A percentile compares a stretch with the other conserved stretches of the same genome.
These are phyloP conservation scores for Talaromyces trachyspermus DNA, from an alignment of 495 filamentous ascomycete genomes.

Conservation along the genomic window DNA sequence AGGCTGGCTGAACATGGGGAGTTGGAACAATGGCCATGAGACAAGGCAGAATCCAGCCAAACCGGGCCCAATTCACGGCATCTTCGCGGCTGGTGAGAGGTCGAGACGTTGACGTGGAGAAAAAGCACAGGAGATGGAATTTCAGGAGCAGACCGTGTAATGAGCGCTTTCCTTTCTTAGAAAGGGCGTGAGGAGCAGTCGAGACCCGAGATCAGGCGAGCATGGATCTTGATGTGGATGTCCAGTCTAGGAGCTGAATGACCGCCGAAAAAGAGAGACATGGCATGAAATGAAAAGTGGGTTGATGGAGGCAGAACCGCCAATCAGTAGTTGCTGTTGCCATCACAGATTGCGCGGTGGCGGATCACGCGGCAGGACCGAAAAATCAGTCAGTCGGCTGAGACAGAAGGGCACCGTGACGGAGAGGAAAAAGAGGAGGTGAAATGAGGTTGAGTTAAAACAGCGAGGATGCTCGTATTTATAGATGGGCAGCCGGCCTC, in stretches of 20 bases:
- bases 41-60: neutral
- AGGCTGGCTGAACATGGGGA: neutral
- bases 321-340: conserved; percentile 2
- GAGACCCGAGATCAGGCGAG: neutral
- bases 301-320: neutral
- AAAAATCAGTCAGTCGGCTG: neutral
- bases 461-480: conserved; percentile 4
- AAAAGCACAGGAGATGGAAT: neutral
- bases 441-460: conserved; percentile 6
- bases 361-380: neutral
- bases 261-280: neutral
- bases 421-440: neutral
- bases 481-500: conserved; percentile 2
- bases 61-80: neutral
- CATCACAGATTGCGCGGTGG: neutral
- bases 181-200: neutral
- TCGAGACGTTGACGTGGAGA: neutral
- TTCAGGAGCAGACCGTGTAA: neutral
- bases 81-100: neutral
- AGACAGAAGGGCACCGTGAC: neutral
- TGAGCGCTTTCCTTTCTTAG: neutral
- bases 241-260: conserved; percentile 1
- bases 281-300: conserved; percentile 2
- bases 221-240: neutral
- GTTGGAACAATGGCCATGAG: neutral